Percentiles rank a stretch among this genome's conserved stretches.
phyloP scores from a whole-genome alignment of 495 filamentous ascomycete species.

The Neurospora discreta region DNA sequence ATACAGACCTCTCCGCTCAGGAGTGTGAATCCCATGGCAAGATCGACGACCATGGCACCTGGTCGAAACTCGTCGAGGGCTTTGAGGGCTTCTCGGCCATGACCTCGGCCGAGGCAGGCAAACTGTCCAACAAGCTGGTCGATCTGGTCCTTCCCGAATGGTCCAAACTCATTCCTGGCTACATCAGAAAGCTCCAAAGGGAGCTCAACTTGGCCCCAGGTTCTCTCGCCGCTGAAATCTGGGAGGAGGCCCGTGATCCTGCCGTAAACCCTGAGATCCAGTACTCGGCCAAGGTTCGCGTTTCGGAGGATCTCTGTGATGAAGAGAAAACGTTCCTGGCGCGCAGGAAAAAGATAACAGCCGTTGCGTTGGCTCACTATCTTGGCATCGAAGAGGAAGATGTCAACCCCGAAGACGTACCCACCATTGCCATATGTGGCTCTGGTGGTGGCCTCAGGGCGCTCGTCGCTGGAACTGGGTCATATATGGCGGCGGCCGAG shows the following conservation, averaged over 20 bases:
- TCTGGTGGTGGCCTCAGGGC: slow-evolving; percentile 87
- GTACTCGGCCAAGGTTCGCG: slow-evolving; percentile 65
- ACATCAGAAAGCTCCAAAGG: slow-evolving; percentile 70
- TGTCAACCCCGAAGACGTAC: slow-evolving; percentile 86
- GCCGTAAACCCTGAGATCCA: slow-evolving; percentile 75
- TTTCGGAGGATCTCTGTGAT: slow-evolving; percentile 70
- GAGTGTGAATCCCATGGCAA: slow-evolving; percentile 3
- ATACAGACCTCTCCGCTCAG: background rate
- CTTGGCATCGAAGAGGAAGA: slow-evolving; percentile 64
- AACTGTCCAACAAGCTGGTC: slow-evolving; percentile 53
- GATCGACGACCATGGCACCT: slow-evolving; percentile 31
- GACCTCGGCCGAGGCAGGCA: slow-evolving; percentile 43
- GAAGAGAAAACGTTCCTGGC: slow-evolving; percentile 66
- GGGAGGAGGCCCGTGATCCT: slow-evolving; percentile 79
- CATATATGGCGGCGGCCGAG: slow-evolving; percentile 67
- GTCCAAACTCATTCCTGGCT: slow-evolving; percentile 64
- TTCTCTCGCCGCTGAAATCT: slow-evolving; percentile 83
- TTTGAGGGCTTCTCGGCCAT: slow-evolving; percentile 48
- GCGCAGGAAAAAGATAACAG: slow-evolving; percentile 52
- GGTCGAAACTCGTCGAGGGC: slow-evolving; percentile 47
- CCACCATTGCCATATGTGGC: slow-evolving; percentile 82
- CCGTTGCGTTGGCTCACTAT: slow-evolving; percentile 67
- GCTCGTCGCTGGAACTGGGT: slow-evolving; percentile 79
- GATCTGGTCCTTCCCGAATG: slow-evolving; percentile 70
- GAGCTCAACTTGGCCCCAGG: slow-evolving; percentile 80